A percentile compares a stretch with the other conserved stretches of the same genome.
These are phyloP conservation scores for Mycena albidolilacea DNA, from an alignment of 768 basidiomycete species.

Conservation along the genomic window DNA sequence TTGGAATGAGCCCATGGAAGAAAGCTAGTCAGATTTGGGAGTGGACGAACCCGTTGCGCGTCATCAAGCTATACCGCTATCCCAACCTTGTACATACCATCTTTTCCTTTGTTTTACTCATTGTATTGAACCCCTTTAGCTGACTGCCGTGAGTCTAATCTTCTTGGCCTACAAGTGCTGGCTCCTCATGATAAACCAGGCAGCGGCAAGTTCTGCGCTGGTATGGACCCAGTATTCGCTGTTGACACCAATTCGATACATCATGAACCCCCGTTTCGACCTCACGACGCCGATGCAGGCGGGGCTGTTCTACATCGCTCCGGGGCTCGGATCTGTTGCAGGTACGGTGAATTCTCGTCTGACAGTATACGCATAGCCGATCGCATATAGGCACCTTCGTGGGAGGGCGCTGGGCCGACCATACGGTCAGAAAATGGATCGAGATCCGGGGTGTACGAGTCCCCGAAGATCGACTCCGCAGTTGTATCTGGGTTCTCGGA, in stretches of 20 bases:
- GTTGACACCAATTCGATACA: conserved; percentile 38
- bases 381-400: conserved; percentile 26
- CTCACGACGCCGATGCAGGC: conserved; percentile 38
- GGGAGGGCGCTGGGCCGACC: conserved; percentile 38
- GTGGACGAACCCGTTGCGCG: conserved; percentile 34
- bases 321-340: conserved; percentile 31
- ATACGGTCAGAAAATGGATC: conserved; percentile 39
- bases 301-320: conserved; percentile 39
- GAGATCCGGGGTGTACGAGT: conserved; percentile 34
- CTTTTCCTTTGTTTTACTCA: neutral
- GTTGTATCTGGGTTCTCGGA: conserved; percentile 32
- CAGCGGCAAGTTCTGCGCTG: conserved; percentile 26
- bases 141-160: too few relatives aligned
- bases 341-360: neutral
- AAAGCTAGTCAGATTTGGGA: conserved; percentile 25
- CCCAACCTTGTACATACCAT: conserved; percentile 35
- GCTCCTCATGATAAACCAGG: neutral
- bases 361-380: neutral
- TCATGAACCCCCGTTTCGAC: conserved; percentile 38
- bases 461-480: conserved; percentile 37
- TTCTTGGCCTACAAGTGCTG: neutral
- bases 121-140: neutral
- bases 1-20: conserved; percentile 24
- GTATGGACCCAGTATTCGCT: conserved; percentile 40
- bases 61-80: conserved; percentile 36